Percentiles rank a stretch among this genome's conserved stretches.
phyloP scores from a whole-genome alignment of 306 rosid genomes.

The Prunus persica region DNA sequence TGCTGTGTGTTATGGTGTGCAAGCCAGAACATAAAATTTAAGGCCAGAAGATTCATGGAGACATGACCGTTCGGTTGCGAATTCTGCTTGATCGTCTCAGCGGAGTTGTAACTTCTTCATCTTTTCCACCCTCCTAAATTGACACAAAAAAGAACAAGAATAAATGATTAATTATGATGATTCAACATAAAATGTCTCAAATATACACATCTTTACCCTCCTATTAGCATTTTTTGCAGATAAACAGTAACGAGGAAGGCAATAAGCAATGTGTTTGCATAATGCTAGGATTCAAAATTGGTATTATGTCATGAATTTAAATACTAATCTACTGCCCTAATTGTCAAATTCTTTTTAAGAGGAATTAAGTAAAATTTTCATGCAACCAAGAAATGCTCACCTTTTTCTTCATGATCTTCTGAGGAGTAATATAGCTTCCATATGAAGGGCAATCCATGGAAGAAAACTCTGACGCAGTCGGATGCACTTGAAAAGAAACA shows the following conservation, averaged over 20 bases:
- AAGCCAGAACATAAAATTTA: not conserved
- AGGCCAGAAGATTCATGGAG: slow-evolving; percentile 25
- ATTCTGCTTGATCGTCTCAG: slow-evolving; percentile 51
- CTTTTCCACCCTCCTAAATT: slow-evolving; percentile 24
- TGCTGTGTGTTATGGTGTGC: not conserved
- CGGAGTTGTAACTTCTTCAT: slow-evolving; percentile 40
- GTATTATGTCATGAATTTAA: not conserved
- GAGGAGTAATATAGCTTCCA: slow-evolving; percentile 27
- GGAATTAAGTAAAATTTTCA: not conserved
- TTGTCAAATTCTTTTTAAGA: too few species aligned
- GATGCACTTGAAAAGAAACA: slow-evolving; percentile 15
- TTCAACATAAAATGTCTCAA: not conserved
- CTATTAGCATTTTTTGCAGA: too few species aligned
- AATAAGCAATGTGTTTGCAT: not conserved
- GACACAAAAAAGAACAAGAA: not conserved
- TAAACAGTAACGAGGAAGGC: not conserved
- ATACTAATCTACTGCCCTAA: too few species aligned
- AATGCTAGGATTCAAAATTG: not conserved
- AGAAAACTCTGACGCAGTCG: slow-evolving; percentile 27
- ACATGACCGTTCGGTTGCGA: slow-evolving; percentile 29
- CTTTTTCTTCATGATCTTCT: slow-evolving; percentile 26
- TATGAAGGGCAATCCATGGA: slow-evolving; percentile 15
- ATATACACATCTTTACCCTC: not conserved
- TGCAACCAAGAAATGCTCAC: slow-evolving; percentile 14
- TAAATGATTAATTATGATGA: not conserved